Evolutionary conservation across 202 grass and related monocot genomes (phyloP).

Genomic region (Saccharum hybrid): DNA sequence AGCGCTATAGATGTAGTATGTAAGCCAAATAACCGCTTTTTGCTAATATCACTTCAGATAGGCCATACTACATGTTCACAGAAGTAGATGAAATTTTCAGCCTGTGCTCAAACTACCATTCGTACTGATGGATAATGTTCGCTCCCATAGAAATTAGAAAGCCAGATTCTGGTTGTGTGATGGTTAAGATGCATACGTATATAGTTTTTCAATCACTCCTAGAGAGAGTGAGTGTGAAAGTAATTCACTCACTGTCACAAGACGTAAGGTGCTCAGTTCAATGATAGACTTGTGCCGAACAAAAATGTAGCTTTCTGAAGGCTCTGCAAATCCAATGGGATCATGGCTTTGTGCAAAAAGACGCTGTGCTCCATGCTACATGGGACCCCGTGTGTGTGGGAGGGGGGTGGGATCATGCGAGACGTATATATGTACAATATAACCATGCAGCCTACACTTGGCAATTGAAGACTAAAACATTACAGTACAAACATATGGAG

Average conservation of each 20-base stretch:
- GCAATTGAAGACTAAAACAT: slow-evolving; percentile 30
- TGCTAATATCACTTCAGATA: slow-evolving; percentile 37
- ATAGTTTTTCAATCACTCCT: slow-evolving; percentile 69
- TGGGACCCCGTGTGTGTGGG: slow-evolving; percentile 49
- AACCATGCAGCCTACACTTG: background rate
- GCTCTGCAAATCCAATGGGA: slow-evolving; percentile 73
- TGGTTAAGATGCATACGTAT: slow-evolving; percentile 70
- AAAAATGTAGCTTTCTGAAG: slow-evolving; percentile 81
- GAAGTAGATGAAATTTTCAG: slow-evolving; percentile 46
- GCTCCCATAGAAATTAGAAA: slow-evolving; percentile 11
- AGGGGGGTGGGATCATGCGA: slow-evolving; percentile 28
- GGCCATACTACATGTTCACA: slow-evolving; percentile 35
- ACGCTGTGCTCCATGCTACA: slow-evolving; percentile 63
- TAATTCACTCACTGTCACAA: slow-evolving; percentile 60
- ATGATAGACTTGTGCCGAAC: slow-evolving; percentile 65
- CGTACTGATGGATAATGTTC: slow-evolving; percentile 44
- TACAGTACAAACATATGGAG: slow-evolving; percentile 31
- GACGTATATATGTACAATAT: slow-evolving; percentile 30
- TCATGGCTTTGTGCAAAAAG: slow-evolving; percentile 71
- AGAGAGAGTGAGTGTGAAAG: slow-evolving; percentile 31
- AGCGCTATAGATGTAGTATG: slow-evolving; percentile 23
- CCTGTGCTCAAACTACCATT: slow-evolving; percentile 20
- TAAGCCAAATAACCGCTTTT: slow-evolving; percentile 45
- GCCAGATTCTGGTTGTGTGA: slow-evolving; percentile 55
- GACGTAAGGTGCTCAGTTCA: slow-evolving; percentile 62